These are phyloP conservation scores for Eragrostis curvula DNA, from an alignment of 176 grass and related monocot species.

Conservation along the genomic window DNA sequence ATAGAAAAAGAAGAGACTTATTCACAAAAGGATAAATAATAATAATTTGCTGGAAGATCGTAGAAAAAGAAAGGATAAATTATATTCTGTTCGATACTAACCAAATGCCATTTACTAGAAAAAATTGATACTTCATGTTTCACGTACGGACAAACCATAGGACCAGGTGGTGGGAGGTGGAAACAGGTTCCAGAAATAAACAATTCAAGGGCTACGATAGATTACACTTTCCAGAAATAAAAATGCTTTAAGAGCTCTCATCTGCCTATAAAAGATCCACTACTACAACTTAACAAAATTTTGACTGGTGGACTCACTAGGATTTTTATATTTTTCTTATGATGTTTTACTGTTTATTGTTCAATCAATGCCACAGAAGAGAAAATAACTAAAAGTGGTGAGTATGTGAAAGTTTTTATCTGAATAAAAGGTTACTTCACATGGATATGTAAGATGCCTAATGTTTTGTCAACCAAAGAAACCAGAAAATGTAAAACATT, in stretches of 20 bases:
- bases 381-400: conserved; percentile 2
- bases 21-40: not conserved
- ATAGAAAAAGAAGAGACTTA: conserved; percentile 16
- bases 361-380: not conserved
- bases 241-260: not conserved
- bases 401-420: not conserved
- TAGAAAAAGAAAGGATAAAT: not conserved
- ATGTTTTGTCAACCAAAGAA: conserved; percentile 3
- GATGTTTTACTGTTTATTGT: not conserved
- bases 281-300: not conserved
- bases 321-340: conserved; percentile 1
- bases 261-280: conserved; percentile 1
- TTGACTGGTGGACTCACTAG: not conserved
- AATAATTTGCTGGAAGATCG: not conserved
- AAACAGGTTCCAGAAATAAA: not conserved
- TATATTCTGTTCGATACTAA: not conserved
- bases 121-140: not conserved
- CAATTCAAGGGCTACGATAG: not conserved
- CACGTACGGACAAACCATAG: not conserved
- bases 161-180: not conserved
- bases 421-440: not conserved
- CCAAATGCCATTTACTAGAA: not conserved
- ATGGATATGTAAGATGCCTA: not conserved
- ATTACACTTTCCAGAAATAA: not conserved
- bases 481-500: conserved; percentile 1